phyloP scores from a whole-genome alignment of 2,329 filamentous ascomycete genomes.

The Hypoxylon sp. region DNA sequence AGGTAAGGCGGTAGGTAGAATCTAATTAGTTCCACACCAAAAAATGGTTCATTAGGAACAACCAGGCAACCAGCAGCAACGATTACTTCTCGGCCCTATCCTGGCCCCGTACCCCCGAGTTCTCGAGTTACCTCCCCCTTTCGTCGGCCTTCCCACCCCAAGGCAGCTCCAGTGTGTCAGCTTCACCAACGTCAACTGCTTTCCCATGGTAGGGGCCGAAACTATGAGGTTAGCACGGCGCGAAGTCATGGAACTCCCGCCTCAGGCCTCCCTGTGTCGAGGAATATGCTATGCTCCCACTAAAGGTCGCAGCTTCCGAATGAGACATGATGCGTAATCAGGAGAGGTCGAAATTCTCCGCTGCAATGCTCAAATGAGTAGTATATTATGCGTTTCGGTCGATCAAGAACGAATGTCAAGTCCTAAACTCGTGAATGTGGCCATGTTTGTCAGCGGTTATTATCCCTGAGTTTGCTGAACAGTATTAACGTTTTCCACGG shows the following conservation, averaged over 20 bases:
- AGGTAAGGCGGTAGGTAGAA: slow-evolving; percentile 29
- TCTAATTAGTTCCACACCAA: slow-evolving; percentile 23
- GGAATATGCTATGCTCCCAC: slow-evolving; percentile 34
- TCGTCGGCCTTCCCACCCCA: slow-evolving; percentile 25
- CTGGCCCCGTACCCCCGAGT: slow-evolving; percentile 24
- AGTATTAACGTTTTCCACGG: slow-evolving; percentile 25
- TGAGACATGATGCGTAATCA: slow-evolving; percentile 32
- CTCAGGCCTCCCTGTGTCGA: slow-evolving; percentile 31
- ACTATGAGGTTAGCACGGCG: slow-evolving; percentile 28
- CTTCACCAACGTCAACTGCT: slow-evolving; percentile 25
- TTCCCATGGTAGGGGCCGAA: slow-evolving; percentile 14
- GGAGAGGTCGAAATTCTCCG: slow-evolving; percentile 28
- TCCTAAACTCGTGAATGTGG: slow-evolving; percentile 43
- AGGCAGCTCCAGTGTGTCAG: slow-evolving; percentile 22
- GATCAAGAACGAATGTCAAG: slow-evolving; percentile 37
- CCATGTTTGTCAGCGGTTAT: slow-evolving; percentile 33
- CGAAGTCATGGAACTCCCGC: slow-evolving; percentile 27
- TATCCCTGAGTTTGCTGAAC: slow-evolving; percentile 18
- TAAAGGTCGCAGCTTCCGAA: slow-evolving; percentile 31
- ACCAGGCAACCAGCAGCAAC: slow-evolving; percentile 29
- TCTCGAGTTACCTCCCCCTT: slow-evolving; percentile 21
- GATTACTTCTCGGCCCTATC: slow-evolving; percentile 25
- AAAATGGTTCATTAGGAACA: slow-evolving; percentile 26
- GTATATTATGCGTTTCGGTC: slow-evolving; percentile 36
- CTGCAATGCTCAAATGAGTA: slow-evolving; percentile 38